These are phyloP conservation scores for Ganoderma leucocontextum DNA, from an alignment of 1,284 basidiomycete species.

Conservation along the genomic window DNA sequence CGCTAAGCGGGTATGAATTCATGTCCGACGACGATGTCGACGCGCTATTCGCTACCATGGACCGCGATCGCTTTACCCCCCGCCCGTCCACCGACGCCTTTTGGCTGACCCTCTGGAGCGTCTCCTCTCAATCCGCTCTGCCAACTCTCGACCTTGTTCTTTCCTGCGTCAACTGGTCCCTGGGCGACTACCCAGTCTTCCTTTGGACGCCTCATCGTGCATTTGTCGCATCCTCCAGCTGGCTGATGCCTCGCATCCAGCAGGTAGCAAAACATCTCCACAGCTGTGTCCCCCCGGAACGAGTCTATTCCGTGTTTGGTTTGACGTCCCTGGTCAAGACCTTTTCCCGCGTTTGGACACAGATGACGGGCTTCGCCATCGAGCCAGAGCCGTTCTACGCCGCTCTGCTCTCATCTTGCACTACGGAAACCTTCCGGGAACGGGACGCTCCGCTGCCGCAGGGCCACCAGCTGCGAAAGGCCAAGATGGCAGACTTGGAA, in stretches of 20 bases:
- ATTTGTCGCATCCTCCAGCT: conserved; percentile 41
- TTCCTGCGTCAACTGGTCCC: conserved; percentile 53
- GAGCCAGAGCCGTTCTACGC: conserved; percentile 53
- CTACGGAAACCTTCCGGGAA: conserved; percentile 43
- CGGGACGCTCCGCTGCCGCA: conserved; percentile 36
- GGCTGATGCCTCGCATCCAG: conserved; percentile 47
- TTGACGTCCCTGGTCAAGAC: conserved; percentile 46
- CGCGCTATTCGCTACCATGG: conserved; percentile 35
- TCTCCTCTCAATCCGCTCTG: conserved; percentile 35
- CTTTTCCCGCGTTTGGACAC: conserved; percentile 50
- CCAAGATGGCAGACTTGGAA: conserved; percentile 45
- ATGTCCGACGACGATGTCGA: conserved; percentile 45
- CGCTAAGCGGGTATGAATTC: conserved; percentile 49
- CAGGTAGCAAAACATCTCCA: conserved; percentile 47
- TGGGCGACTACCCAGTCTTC: conserved; percentile 61
- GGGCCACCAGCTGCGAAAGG: conserved; percentile 45
- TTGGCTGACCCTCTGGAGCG: conserved; percentile 62
- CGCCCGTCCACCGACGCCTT: conserved; percentile 42
- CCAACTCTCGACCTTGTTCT: conserved; percentile 55
- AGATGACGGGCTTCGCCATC: conserved; percentile 44
- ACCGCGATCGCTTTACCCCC: conserved; percentile 33
- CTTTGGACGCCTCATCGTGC: conserved; percentile 52
- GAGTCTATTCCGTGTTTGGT: conserved; percentile 54
- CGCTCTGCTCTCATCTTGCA: conserved; percentile 53
- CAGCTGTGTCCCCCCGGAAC: conserved; percentile 49